phyloP scores from a whole-genome alignment of 257 asterid species.

The Solanum tarapatanum region DNA sequence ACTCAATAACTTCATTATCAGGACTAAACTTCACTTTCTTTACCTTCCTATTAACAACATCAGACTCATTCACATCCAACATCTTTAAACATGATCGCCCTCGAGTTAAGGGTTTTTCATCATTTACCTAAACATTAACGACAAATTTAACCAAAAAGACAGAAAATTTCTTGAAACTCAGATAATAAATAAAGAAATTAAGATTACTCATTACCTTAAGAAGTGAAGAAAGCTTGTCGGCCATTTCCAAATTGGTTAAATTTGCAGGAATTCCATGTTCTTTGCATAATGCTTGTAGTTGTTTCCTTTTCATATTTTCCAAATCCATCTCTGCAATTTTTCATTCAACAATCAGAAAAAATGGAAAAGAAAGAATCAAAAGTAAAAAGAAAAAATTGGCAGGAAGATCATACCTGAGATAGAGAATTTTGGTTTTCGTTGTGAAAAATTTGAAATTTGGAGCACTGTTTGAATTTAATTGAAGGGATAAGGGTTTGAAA shows the following conservation, averaged over 20 bases:
- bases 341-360: background rate
- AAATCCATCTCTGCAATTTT: conserved; percentile 33
- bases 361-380: background rate
- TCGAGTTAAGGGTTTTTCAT: conserved; percentile 15
- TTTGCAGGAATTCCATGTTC: conserved; percentile 55
- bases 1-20: conserved; percentile 39
- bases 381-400: background rate
- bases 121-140: conserved; percentile 18
- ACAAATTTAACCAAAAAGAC: background rate
- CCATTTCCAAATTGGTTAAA: conserved; percentile 51
- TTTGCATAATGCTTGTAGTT: conserved; percentile 54
- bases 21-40: conserved; percentile 61
- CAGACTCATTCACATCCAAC: conserved; percentile 16
- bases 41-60: conserved; percentile 6
- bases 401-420: background rate
- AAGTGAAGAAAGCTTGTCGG: conserved; percentile 28
- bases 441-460: background rate
- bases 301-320: conserved; percentile 45
- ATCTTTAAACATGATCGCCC: conserved; percentile 15
- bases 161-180: background rate
- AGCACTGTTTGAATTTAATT: background rate
- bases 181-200: background rate
- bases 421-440: background rate
- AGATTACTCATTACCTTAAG: conserved; percentile 22
- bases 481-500: background rate